Percentiles rank a stretch among this genome's conserved stretches.
Conservation (phyloP, 164 flowering plant species). For the Brasenia schreberi region DNA sequence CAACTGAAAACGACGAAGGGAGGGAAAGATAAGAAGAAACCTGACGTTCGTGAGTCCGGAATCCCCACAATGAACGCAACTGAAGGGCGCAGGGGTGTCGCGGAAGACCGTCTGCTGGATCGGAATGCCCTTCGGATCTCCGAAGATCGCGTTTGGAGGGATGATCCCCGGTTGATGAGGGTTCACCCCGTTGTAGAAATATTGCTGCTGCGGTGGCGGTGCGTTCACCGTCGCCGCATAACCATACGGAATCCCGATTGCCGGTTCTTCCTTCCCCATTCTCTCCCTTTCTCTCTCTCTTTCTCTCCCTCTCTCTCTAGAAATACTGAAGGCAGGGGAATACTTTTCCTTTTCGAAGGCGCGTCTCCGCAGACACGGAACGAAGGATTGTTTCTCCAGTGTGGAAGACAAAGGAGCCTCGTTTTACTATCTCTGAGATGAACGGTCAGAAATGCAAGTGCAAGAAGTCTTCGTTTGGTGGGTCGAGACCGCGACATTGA, state of each 20-base stretch:
- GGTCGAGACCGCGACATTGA: too few relatives aligned
- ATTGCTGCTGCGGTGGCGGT: constrained; percentile 9
- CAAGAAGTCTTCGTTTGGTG: too few relatives aligned
- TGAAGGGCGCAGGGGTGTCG: constrained; percentile 88
- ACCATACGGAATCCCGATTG: constrained; percentile 52
- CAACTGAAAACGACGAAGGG: neutral
- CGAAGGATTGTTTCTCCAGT: too few relatives aligned
- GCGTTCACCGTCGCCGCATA: constrained; percentile 6
- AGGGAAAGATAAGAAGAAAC: constrained; percentile 7
- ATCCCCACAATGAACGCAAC: constrained; percentile 49
- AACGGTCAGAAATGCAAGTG: too few relatives aligned
- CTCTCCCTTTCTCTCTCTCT: neutral
- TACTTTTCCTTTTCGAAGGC: neutral
- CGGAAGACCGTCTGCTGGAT: constrained; percentile 73
- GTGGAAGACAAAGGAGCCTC: too few relatives aligned
- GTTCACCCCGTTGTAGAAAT: constrained; percentile 28
- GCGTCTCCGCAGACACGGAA: neutral
- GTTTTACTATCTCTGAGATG: too few relatives aligned
- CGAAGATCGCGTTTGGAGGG: constrained; percentile 68
- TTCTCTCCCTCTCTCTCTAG: neutral
- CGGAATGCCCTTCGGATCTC: constrained; percentile 77
- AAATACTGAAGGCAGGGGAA: neutral
- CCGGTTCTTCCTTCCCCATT: constrained; percentile 29
- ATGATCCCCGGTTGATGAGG: constrained; percentile 51
- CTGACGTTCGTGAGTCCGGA: constrained; percentile 52